Conservation (phyloP, 106 monocot genomes). For the Platanthera zijinensis region DNA sequence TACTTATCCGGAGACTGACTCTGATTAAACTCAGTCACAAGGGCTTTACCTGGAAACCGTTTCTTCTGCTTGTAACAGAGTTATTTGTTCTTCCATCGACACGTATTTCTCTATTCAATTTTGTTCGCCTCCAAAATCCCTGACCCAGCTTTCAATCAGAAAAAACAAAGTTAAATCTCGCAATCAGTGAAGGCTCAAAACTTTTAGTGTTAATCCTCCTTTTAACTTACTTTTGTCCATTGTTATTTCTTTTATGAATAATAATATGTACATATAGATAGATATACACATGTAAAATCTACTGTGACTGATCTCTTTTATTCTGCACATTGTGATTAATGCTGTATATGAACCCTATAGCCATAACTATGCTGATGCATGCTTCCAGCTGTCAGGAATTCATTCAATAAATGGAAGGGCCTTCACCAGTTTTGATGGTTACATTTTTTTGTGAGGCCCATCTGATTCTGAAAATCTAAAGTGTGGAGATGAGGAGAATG, state of each 20-base stretch:
- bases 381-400: background rate
- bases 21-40: background rate
- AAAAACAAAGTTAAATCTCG: background rate
- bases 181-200: no score
- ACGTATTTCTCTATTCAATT: no score
- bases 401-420: background rate
- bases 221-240: background rate
- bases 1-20: conserved; percentile 40
- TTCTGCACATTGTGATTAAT: no score
- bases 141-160: no score
- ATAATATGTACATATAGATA: no score
- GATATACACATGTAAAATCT: no score
- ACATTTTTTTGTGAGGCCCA: background rate
- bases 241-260: no score
- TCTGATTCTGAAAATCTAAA: background rate
- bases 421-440: background rate
- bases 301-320: no score
- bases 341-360: no score
- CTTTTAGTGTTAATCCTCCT: background rate
- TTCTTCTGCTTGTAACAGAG: background rate
- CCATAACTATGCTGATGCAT: background rate
- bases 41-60: background rate
- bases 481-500: background rate
- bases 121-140: no score
- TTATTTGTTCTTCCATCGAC: background rate